Conservation (phyloP, 805 yeast genomes). For the Metschnikowia anglica region DNA sequence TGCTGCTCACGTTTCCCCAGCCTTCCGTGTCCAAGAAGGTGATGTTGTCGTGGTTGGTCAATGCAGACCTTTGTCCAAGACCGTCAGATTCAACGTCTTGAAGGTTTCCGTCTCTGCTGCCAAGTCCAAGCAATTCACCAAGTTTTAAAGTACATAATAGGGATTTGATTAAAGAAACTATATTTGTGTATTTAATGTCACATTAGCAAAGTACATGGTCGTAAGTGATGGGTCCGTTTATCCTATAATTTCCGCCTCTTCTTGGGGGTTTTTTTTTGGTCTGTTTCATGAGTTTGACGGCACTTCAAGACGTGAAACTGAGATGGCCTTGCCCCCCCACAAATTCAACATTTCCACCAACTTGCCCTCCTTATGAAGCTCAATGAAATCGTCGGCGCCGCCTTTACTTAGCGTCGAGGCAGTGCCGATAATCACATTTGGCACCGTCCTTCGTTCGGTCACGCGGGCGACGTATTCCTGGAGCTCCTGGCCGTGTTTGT, state of each 20-base stretch:
- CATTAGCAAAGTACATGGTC: conserved; percentile 17
- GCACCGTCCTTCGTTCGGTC: conserved; percentile 20
- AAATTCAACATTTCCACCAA: conserved; percentile 50
- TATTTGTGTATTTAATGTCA: conserved; percentile 21
- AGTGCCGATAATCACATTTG: conserved; percentile 20
- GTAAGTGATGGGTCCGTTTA: no score
- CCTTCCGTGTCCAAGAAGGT: conserved; percentile 99
- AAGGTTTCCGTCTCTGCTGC: conserved; percentile 88
- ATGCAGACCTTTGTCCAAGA: conserved; percentile 99
- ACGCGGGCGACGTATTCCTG: conserved; percentile 63
- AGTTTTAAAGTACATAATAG: conserved; percentile 63
- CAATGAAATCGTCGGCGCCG: conserved; percentile 79
- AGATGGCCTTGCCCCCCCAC: conserved; percentile 63
- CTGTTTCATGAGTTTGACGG: conserved; percentile 49
- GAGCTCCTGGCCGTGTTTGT: conserved; percentile 69
- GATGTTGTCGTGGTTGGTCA: conserved; percentile 99
- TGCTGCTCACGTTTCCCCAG: conserved; percentile 99
- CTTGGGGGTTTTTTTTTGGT: background rate
- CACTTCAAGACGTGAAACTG: conserved; percentile 49
- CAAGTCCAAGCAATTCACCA: conserved; percentile 92
- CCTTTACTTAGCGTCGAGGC: conserved; percentile 57
- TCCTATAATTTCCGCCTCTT: background rate
- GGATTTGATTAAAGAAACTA: conserved; percentile 3
- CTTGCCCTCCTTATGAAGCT: conserved; percentile 55
- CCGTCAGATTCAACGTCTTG: conserved; percentile 99